A percentile compares a stretch with the other conserved stretches of the same genome.
Evolutionary conservation across 2,329 filamentous ascomycete species (phyloP).

Genomic region (Hymenoscyphus albidus): DNA sequence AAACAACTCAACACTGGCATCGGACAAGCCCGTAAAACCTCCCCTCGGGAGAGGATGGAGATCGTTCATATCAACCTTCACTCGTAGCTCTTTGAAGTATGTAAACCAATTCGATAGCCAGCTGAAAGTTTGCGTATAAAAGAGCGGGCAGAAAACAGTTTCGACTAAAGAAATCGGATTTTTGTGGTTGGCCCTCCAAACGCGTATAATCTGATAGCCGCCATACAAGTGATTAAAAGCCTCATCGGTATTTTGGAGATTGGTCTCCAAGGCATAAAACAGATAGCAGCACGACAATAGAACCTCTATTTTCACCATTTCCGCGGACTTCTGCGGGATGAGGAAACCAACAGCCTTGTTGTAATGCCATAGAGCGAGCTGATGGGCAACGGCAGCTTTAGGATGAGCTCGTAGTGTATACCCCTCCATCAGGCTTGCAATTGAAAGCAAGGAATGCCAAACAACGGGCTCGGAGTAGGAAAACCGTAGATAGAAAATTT

Average conservation of each 20-base stretch:
- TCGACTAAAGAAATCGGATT: background rate
- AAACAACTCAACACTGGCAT: constrained; percentile 6
- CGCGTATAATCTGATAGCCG: background rate
- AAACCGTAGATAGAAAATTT: background rate
- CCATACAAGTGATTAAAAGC: background rate
- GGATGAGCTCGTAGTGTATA: background rate
- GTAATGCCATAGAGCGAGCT: background rate
- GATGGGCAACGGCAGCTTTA: background rate
- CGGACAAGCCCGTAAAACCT: background rate
- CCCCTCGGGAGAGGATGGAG: background rate
- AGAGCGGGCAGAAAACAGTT: background rate
- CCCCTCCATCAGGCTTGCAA: background rate
- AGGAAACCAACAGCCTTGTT: background rate
- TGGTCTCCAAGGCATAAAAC: background rate
- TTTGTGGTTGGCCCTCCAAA: background rate
- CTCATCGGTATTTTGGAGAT: background rate
- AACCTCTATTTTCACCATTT: background rate
- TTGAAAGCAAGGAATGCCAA: constrained; percentile 4
- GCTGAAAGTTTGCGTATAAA: background rate
- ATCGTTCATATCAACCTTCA: background rate
- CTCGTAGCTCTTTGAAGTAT: background rate
- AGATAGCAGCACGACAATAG: background rate
- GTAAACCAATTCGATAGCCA: background rate
- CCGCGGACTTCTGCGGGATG: background rate
- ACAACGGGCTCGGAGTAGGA: constrained; percentile 1